Conservation (phyloP, 2,329 filamentous ascomycete species). For the Atkinsonella texensis region DNA sequence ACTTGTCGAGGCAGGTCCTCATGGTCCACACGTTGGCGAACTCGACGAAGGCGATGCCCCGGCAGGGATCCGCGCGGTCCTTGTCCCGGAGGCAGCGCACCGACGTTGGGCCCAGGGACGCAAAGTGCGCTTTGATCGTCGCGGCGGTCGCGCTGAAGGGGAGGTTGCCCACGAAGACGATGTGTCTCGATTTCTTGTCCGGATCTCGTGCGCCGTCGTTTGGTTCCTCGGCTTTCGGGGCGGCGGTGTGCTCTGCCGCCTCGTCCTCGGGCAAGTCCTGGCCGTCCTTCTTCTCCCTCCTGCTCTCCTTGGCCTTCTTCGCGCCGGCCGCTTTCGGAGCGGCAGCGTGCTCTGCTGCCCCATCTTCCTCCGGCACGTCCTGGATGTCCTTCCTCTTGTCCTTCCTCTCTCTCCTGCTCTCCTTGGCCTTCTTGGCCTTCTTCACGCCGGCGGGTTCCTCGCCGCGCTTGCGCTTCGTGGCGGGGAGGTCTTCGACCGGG, state of each 20-base stretch:
- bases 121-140: slow-evolving; percentile 63
- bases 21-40: slow-evolving; percentile 79
- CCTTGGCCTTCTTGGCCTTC: slow-evolving; percentile 20
- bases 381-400: slow-evolving; percentile 27
- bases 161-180: slow-evolving; percentile 55
- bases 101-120: slow-evolving; percentile 41
- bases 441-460: slow-evolving; percentile 14
- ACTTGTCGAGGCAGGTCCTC: slow-evolving; percentile 83
- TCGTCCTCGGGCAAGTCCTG: slow-evolving; percentile 1
- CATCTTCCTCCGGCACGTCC: slow-evolving; percentile 24
- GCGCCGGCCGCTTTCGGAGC: too few species aligned
- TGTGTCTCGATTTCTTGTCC: slow-evolving; percentile 18
- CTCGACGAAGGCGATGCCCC: slow-evolving; percentile 79
- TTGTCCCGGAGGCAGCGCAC: slow-evolving; percentile 60
- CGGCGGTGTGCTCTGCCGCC: slow-evolving; percentile 7
- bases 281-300: slow-evolving; percentile 30
- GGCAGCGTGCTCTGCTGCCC: too few species aligned
- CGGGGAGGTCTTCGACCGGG: slow-evolving; percentile 10
- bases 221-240: slow-evolving; percentile 10
- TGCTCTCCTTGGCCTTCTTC: slow-evolving; percentile 22
- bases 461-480: slow-evolving; percentile 26
- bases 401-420: slow-evolving; percentile 28
- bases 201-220: slow-evolving; percentile 9
- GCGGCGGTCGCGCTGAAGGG: slow-evolving; percentile 69
- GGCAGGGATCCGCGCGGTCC: slow-evolving; percentile 46